These are phyloP conservation scores for Russula virescens DNA, from an alignment of 768 basidiomycete species.

Conservation along the genomic window DNA sequence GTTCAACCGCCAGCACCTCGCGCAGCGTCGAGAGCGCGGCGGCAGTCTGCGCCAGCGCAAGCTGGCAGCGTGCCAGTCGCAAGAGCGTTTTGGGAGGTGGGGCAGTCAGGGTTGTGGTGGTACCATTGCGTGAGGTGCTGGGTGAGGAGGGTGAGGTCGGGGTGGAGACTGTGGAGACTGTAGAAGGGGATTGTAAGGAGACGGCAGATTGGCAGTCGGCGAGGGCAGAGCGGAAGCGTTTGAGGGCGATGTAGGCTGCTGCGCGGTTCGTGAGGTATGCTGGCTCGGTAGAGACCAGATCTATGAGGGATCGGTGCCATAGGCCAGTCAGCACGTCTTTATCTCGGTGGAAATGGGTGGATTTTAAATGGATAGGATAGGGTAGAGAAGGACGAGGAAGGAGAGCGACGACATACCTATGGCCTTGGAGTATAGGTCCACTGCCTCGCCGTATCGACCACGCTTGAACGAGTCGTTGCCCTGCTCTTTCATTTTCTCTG, in stretches of 20 bases:
- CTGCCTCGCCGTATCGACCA: slow-evolving; percentile 57
- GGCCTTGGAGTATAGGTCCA: slow-evolving; percentile 69
- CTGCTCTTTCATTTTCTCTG: slow-evolving; percentile 63
- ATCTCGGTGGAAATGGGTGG: neutral
- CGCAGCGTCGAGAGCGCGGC: slow-evolving; percentile 64
- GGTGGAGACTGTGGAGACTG: no score
- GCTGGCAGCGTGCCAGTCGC: slow-evolving; percentile 78
- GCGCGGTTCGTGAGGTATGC: slow-evolving; percentile 82
- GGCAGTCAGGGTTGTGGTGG: neutral
- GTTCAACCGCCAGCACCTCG: slow-evolving; percentile 37
- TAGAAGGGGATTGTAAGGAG: no score
- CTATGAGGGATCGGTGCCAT: slow-evolving; percentile 19
- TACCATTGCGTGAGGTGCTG: no score
- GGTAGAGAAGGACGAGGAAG: neutral
- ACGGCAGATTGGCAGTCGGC: slow-evolving; percentile 75
- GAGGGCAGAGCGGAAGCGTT: slow-evolving; percentile 68
- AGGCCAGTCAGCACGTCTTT: neutral
- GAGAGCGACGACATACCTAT: slow-evolving; percentile 41
- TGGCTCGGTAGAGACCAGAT: slow-evolving; percentile 44
- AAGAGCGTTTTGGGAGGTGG: slow-evolving; percentile 73
- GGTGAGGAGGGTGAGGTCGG: no score
- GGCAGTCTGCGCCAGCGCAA: slow-evolving; percentile 65
- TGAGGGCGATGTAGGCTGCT: slow-evolving; percentile 77
- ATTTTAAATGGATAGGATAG: neutral
- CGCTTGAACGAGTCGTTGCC: slow-evolving; percentile 74